Conservation (phyloP, 768 basidiomycete species). For the Collybiopsis luxurians region DNA sequence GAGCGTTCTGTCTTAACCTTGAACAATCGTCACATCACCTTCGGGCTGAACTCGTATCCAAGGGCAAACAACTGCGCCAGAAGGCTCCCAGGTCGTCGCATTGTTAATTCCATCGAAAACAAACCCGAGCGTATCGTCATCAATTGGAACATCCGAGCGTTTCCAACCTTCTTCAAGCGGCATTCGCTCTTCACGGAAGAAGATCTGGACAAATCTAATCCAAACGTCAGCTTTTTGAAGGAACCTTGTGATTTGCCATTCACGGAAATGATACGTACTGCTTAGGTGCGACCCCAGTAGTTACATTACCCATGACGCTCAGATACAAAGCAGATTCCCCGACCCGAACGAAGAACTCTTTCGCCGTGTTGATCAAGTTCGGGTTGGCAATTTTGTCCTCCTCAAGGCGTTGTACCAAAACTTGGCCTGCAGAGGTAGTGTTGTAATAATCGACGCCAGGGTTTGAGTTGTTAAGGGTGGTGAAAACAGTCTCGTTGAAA, state of each 20-base stretch:
- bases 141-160: constrained; percentile 9
- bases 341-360: constrained; percentile 11
- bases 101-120: neutral
- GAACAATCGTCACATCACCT: too few species aligned
- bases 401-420: constrained; percentile 10
- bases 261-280: constrained; percentile 6
- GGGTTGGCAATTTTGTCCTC: constrained; percentile 12
- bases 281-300: constrained; percentile 13
- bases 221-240: neutral
- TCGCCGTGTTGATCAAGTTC: constrained; percentile 10
- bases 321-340: constrained; percentile 12
- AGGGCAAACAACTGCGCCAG: too few species aligned
- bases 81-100: neutral
- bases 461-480: constrained; percentile 11
- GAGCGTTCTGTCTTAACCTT: too few species aligned
- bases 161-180: constrained; percentile 18
- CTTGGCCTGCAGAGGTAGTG: constrained; percentile 10
- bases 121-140: neutral
- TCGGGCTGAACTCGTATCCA: too few species aligned
- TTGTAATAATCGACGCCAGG: constrained; percentile 15
- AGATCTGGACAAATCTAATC: constrained; percentile 14
- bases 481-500: constrained; percentile 10
- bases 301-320: constrained; percentile 11
- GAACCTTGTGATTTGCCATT: too few species aligned
- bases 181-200: constrained; percentile 17